Conservation (phyloP, 2,329 filamentous ascomycete species). For the Ilyonectria robusta region DNA sequence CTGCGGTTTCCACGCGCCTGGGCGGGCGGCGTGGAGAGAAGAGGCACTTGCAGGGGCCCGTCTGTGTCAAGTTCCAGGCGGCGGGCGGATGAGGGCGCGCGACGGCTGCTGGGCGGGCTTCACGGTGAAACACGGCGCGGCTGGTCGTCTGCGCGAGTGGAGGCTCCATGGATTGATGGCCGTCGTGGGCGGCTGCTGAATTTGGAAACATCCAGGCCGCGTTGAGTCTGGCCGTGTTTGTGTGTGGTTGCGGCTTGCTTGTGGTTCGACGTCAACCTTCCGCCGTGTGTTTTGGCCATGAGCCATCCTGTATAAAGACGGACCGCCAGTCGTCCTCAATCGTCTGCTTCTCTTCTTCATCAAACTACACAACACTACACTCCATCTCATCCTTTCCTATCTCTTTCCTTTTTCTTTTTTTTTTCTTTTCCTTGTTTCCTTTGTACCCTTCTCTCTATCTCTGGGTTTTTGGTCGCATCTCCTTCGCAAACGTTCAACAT, state of each 20-base stretch:
- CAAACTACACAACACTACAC: conserved; percentile 42
- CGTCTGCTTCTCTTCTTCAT: conserved; percentile 37
- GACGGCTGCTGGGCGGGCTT: conserved; percentile 33
- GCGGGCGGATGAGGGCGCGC: conserved; percentile 10
- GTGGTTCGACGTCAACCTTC: conserved; percentile 5
- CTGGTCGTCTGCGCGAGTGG: conserved; percentile 23
- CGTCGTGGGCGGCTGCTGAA: conserved; percentile 43
- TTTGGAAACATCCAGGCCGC: conserved; percentile 38
- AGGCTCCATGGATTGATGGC: neutral
- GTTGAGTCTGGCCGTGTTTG: conserved; percentile 12
- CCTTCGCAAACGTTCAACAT: conserved; percentile 25
- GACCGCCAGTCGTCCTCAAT: conserved; percentile 18
- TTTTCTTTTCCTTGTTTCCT: conserved; percentile 43
- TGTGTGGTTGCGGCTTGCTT: conserved; percentile 7
- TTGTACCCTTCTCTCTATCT: conserved; percentile 32
- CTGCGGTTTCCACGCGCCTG: neutral
- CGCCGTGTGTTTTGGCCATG: conserved; percentile 24
- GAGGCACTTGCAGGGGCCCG: too few relatives aligned
- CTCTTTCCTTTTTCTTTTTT: conserved; percentile 42
- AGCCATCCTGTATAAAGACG: conserved; percentile 43
- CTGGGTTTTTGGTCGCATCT: conserved; percentile 44
- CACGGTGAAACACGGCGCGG: conserved; percentile 31
- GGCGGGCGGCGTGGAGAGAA: neutral
- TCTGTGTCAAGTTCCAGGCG: neutral
- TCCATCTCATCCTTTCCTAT: conserved; percentile 37